Evolutionary conservation across 148 eudicot genomes (phyloP), one percentile per base, ranked within the genome.

Genomic region (Pouteria glomerata): DNA sequence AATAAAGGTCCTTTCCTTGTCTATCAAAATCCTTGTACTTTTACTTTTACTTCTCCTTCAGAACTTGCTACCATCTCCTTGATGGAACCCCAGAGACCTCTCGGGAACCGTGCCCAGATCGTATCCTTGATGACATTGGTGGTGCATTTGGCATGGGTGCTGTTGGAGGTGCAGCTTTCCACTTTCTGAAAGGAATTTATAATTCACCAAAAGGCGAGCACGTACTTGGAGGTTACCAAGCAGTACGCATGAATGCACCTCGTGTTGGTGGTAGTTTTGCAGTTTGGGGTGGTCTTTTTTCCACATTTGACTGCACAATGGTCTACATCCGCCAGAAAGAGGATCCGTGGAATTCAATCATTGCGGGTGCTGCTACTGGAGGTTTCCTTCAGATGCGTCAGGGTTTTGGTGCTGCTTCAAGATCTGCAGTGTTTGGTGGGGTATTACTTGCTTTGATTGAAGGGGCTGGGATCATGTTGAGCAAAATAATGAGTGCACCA

Each of bases 121-220:
- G 89, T 33, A 85, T 85, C 31, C 86, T 85, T 18, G 89, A 85
- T 66, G 89, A 83, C 21, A 51, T 85, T 42, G 89, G 89, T 55
- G 89, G 89, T 55, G 89, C 89, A 12, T 85, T 85, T 71, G 84
- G 89, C 64, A 85, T 85, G 89, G 89, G 89, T 61, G 89, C 89
- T 11, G 89, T 85, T 71, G 89, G 89, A 73, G 89, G 89, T 55
- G 35, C 86, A 62, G 89, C 86, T 63, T 85, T 82, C 80, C 89
- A 85, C 77, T 85, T 85, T 76, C 41, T 85, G 57, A 85, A 83
- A 63, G 89, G 89, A n/a, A 76, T 69, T 42, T 83, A 85, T 42
- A 80, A 85, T 74, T 85, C 86, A 6, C 89, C 89, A 3, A 76
- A 76, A 76, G 89, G 89, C 16, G 89, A 85, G 77, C 86, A 86